Conservation (phyloP, 176 grass and related monocot genomes). For the Cenchrus fungigraminus region DNA sequence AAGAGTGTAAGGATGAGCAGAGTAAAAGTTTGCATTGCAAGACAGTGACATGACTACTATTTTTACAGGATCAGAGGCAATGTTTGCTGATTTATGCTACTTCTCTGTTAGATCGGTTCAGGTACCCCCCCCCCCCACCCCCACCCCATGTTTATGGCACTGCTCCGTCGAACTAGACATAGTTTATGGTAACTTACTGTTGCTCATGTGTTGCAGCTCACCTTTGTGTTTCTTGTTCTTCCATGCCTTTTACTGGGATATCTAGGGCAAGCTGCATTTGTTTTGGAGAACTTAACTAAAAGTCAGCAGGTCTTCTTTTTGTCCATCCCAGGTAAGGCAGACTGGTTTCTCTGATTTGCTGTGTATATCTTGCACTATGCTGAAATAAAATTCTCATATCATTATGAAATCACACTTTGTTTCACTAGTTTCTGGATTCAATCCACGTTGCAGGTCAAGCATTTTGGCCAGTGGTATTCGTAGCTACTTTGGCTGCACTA, state of each 20-base stretch:
- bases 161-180: constrained; percentile 2
- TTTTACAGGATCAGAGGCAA: constrained; percentile 94
- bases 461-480: constrained; percentile 85
- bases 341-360: constrained; percentile 37
- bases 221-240: constrained; percentile 92
- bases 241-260: constrained; percentile 97
- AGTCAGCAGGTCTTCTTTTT: constrained; percentile 98
- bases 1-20: constrained; percentile 8
- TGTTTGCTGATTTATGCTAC: constrained; percentile 99
- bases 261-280: constrained; percentile 94
- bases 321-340: constrained; percentile 92
- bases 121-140: constrained; percentile 45
- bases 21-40: background rate
- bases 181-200: constrained; percentile 43
- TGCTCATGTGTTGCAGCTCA: constrained; percentile 73
- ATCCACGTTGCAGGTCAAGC: constrained; percentile 60
- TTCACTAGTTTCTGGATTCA: constrained; percentile 19
- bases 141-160: constrained; percentile 14
- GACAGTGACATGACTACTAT: constrained; percentile 16
- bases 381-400: constrained; percentile 26
- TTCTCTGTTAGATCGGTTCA: constrained; percentile 97
- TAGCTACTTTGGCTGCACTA: constrained; percentile 86
- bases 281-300: constrained; percentile 86
- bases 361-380: constrained; percentile 17
- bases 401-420: background rate